phyloP scores from a whole-genome alignment of 2,329 filamentous ascomycete species.

The Fusarium oxysporum region DNA sequence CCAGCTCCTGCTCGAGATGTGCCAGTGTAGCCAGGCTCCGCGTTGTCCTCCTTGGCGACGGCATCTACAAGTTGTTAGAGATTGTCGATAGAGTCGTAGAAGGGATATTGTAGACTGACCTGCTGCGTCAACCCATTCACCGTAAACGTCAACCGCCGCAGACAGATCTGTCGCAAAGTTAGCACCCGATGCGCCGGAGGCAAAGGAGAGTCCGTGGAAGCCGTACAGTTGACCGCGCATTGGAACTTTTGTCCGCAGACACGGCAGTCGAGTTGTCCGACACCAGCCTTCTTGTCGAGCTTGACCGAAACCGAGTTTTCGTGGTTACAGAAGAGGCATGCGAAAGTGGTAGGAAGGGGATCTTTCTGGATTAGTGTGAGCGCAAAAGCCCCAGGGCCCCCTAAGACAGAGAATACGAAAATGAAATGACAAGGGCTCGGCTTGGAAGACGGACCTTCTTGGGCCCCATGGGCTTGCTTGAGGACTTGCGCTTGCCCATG shows the following conservation, averaged over 20 bases:
- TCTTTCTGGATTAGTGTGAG: slow-evolving; percentile 65
- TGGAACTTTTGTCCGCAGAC: slow-evolving; percentile 95
- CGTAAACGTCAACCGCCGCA: slow-evolving; percentile 93
- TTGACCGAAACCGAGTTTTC: slow-evolving; percentile 92
- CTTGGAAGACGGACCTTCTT: slow-evolving; percentile 73
- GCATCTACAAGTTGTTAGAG: slow-evolving; percentile 55
- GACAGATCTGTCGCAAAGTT: slow-evolving; percentile 75
- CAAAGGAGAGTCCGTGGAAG: neutral
- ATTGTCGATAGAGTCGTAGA: neutral
- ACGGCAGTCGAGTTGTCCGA: slow-evolving; percentile 89
- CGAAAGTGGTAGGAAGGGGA: slow-evolving; percentile 84
- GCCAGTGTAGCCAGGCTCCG: slow-evolving; percentile 45
- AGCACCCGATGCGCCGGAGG: slow-evolving; percentile 25
- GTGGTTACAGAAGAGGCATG: slow-evolving; percentile 98
- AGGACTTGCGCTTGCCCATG: slow-evolving; percentile 96
- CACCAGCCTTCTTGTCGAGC: slow-evolving; percentile 90
- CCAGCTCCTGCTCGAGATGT: slow-evolving; percentile 43
- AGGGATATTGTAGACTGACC: slow-evolving; percentile 54
- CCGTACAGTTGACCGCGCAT: slow-evolving; percentile 88
- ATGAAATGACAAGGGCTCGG: slow-evolving; percentile 2
- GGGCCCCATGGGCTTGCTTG: slow-evolving; percentile 81
- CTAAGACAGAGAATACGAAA: neutral
- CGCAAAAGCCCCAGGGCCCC: neutral
- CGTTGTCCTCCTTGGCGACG: slow-evolving; percentile 61
- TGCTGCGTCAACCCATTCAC: slow-evolving; percentile 95